Percentiles rank a stretch among this genome's conserved stretches.
phyloP scores from a whole-genome alignment of 768 basidiomycete genomes.

The Leucogyrophana mollusca region DNA sequence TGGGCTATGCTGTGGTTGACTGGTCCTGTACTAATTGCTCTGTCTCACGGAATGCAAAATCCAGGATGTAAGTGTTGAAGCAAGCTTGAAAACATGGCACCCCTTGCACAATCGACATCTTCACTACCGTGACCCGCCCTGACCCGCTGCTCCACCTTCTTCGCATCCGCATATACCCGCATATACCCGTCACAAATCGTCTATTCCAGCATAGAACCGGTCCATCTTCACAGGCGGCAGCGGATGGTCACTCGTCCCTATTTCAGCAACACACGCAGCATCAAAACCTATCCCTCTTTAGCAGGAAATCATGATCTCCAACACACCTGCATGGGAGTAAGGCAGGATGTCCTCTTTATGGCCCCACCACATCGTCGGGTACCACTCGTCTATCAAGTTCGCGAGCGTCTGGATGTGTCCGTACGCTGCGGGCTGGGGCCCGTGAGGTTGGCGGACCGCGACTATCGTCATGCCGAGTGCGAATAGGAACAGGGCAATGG shows the following conservation, averaged over 20 bases:
- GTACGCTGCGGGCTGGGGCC: constrained; percentile 30
- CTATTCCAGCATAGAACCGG: background rate
- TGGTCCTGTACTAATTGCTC: too few species aligned
- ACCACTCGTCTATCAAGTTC: constrained; percentile 36
- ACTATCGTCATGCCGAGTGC: constrained; percentile 14
- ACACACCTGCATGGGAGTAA: constrained; percentile 1
- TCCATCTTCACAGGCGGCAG: constrained; percentile 3
- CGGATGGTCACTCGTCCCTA: constrained; percentile 3
- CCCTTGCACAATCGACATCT: too few species aligned
- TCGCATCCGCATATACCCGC: too few species aligned
- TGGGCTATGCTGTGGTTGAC: too few species aligned
- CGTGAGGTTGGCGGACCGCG: constrained; percentile 14
- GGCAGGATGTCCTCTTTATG: constrained; percentile 11
- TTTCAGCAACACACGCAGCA: too few species aligned
- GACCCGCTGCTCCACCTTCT: too few species aligned
- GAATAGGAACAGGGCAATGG: constrained; percentile 16
- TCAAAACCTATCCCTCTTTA: background rate
- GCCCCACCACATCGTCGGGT: constrained; percentile 19
- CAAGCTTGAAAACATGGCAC: too few species aligned
- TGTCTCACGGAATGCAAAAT: too few species aligned
- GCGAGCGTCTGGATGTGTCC: constrained; percentile 33
- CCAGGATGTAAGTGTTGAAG: too few species aligned
- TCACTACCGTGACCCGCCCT: too few species aligned
- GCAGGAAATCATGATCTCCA: background rate
- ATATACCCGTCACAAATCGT: too few species aligned